Evolutionary conservation across 2,329 filamentous ascomycete species (phyloP).

Genomic region (Aspergillus ustus): DNA sequence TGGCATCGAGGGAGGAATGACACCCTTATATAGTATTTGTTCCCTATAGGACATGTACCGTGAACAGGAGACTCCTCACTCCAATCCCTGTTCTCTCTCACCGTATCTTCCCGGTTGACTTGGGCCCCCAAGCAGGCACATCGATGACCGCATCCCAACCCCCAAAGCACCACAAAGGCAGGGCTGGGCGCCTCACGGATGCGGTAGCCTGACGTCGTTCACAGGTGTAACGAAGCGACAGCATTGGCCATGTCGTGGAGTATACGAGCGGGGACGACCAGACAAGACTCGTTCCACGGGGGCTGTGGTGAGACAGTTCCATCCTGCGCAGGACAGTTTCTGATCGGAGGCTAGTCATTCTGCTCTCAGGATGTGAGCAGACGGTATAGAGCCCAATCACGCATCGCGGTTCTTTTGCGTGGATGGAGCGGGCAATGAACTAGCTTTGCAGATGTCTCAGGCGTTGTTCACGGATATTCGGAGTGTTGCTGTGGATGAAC

Average conservation of each 20-base stretch:
- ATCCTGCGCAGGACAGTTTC: constrained; percentile 2
- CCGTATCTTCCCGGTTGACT: neutral
- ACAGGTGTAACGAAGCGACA: neutral
- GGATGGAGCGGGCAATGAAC: neutral
- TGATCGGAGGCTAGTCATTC: constrained; percentile 1
- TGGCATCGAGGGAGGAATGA: constrained; percentile 1
- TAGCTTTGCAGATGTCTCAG: constrained; percentile 13
- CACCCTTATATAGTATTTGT: constrained; percentile 14
- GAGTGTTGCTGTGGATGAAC: neutral
- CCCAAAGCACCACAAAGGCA: neutral
- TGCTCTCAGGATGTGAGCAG: neutral
- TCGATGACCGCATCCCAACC: constrained; percentile 5
- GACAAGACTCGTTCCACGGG: neutral
- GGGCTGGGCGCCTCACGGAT: neutral
- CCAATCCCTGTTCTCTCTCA: neutral
- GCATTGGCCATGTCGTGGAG: constrained; percentile 11
- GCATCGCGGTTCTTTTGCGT: neutral
- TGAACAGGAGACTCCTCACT: neutral
- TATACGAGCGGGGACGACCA: constrained; percentile 7
- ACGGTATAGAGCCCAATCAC: neutral
- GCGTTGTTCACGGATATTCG: neutral
- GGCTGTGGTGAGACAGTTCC: constrained; percentile 15
- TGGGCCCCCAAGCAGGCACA: neutral
- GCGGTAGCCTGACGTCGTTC: neutral
- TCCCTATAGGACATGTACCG: neutral